These are phyloP conservation scores for Xylariaceae sp. DNA, from an alignment of 2,329 filamentous ascomycete genomes.

Conservation along the genomic window DNA sequence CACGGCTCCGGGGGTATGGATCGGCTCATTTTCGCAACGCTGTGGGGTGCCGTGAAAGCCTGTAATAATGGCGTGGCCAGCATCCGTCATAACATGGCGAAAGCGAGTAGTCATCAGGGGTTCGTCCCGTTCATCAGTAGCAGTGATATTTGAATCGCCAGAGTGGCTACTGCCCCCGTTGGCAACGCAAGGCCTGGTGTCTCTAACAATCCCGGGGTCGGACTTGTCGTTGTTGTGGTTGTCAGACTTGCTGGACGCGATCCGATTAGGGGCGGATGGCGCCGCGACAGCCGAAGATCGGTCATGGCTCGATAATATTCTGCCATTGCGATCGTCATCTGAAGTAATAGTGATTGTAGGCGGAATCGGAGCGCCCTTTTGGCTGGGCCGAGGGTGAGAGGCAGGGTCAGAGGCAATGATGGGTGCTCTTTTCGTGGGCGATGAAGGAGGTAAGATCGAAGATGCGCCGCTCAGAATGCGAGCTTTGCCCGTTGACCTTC, in stretches of 20 bases:
- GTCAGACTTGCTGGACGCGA: conserved; percentile 21
- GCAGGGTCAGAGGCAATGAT: neutral
- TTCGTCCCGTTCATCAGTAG: conserved; percentile 32
- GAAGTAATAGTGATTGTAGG: neutral
- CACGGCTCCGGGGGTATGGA: conserved; percentile 77
- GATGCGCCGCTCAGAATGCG: conserved; percentile 30
- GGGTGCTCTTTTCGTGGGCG: conserved; percentile 14
- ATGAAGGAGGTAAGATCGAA: conserved; percentile 15
- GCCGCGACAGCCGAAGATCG: conserved; percentile 8
- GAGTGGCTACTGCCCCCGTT: conserved; percentile 5
- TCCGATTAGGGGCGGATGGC: conserved; percentile 26
- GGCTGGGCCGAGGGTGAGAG: conserved; percentile 1
- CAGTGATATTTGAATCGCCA: conserved; percentile 11
- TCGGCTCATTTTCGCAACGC: conserved; percentile 85
- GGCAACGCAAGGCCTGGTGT: conserved; percentile 8
- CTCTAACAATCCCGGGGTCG: conserved; percentile 18
- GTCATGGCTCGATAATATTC: conserved; percentile 14
- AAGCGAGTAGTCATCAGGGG: conserved; percentile 67
- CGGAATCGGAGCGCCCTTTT: conserved; percentile 12
- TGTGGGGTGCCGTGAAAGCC: conserved; percentile 71
- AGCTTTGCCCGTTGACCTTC: conserved; percentile 32
- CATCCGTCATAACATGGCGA: conserved; percentile 70
- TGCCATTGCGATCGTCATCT: conserved; percentile 13
- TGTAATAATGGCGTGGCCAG: conserved; percentile 78
- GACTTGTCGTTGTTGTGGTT: conserved; percentile 10